Evolutionary conservation across 129 eudicot species (phyloP).

Genomic region (Artemisia tridentata): DNA sequence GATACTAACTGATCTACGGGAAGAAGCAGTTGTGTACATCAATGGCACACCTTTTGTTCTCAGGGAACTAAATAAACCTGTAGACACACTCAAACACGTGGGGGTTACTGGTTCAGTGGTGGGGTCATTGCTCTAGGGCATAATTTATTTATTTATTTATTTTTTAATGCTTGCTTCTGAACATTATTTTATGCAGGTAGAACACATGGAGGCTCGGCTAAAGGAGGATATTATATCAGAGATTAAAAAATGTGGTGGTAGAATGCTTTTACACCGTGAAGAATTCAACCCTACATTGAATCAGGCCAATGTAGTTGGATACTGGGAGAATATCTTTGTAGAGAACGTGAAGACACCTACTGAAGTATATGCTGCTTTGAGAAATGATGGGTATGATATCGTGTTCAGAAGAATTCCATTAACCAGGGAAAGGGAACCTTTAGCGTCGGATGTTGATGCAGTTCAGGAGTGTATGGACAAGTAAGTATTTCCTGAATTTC

Average conservation of each 20-base stretch:
- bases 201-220: constrained; percentile 91
- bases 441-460: constrained; percentile 88
- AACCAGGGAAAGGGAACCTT: constrained; percentile 90
- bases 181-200: constrained; percentile 41
- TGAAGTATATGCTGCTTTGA: constrained; percentile 72
- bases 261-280: constrained; percentile 99
- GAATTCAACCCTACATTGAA: constrained; percentile 65
- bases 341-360: constrained; percentile 88
- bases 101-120: constrained; percentile 93
- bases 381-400: constrained; percentile 57
- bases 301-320: constrained; percentile 79
- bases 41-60: constrained; percentile 92
- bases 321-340: constrained; percentile 88
- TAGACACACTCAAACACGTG: constrained; percentile 88
- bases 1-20: constrained; percentile 75
- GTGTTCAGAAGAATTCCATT: constrained; percentile 77
- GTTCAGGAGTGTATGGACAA: constrained; percentile 75
- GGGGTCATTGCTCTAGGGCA: constrained; percentile 18
- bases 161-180: constrained; percentile 1
- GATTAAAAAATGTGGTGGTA: constrained; percentile 71
- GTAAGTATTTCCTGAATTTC: constrained; percentile 41
- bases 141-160: background rate
- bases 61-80: constrained; percentile 93
- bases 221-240: constrained; percentile 90
- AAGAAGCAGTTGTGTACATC: constrained; percentile 95